Conservation (phyloP, 768 basidiomycete genomes). For the Kwoniella newhampshirensis region DNA sequence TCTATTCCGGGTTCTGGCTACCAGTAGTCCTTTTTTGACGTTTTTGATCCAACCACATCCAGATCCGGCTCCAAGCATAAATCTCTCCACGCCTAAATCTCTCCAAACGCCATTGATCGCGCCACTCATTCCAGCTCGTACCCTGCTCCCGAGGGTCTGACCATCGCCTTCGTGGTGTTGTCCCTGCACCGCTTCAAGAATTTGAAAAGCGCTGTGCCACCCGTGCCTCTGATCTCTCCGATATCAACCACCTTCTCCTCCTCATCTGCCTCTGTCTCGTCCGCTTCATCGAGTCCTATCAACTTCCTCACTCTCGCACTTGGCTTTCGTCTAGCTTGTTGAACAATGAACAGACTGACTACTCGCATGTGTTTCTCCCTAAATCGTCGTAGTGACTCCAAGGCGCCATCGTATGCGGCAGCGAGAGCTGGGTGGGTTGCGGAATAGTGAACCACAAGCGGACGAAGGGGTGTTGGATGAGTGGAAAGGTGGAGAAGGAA, state of each 20-base stretch:
- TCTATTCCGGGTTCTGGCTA: no score
- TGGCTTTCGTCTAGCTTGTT: conserved; percentile 64
- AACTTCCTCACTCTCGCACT: conserved; percentile 37
- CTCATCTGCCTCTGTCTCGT: conserved; percentile 14
- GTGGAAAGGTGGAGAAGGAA: conserved; percentile 66
- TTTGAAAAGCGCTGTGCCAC: conserved; percentile 77
- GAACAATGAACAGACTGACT: conserved; percentile 81
- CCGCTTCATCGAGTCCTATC: conserved; percentile 28
- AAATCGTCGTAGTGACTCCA: conserved; percentile 75
- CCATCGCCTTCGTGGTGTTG: conserved; percentile 63
- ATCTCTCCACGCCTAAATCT: no score
- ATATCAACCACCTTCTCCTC: conserved; percentile 37
- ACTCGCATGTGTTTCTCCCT: conserved; percentile 86
- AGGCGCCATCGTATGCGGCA: conserved; percentile 70
- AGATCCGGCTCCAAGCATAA: no score
- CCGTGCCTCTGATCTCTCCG: conserved; percentile 72
- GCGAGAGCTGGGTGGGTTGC: conserved; percentile 42
- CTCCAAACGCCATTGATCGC: no score
- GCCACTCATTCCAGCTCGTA: conserved; percentile 31
- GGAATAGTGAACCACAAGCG: conserved; percentile 56
- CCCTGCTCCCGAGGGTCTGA: conserved; percentile 30
- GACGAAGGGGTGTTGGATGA: conserved; percentile 70
- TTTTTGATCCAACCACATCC: no score
- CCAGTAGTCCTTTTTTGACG: no score
- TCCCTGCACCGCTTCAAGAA: conserved; percentile 88